A percentile compares a stretch with the other conserved stretches of the same genome.
These are phyloP conservation scores for Euphorbia peplus DNA, from an alignment of 345 rosid species.

Conservation along the genomic window DNA sequence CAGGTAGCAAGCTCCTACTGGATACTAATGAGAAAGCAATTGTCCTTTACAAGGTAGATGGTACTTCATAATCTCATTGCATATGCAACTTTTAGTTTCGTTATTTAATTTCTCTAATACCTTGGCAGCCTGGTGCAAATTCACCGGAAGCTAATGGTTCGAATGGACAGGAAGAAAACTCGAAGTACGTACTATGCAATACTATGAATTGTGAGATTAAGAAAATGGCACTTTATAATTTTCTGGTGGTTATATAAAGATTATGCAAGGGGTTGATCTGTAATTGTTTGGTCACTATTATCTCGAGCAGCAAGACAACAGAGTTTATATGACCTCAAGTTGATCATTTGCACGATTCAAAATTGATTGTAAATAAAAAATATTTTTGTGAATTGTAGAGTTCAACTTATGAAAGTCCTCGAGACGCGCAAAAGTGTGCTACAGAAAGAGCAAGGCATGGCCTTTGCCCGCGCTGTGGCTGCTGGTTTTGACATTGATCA, in stretches of 20 bases:
- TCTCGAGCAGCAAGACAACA: not conserved
- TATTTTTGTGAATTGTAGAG: constrained; percentile 37
- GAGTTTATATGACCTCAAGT: too few relatives aligned
- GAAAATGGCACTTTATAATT: not conserved
- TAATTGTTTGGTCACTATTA: not conserved
- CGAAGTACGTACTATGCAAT: constrained; percentile 52
- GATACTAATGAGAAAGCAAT: constrained; percentile 74
- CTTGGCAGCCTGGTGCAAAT: constrained; percentile 66
- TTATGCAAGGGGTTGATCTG: not conserved
- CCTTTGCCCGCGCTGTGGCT: constrained; percentile 98
- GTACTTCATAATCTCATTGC: constrained; percentile 5
- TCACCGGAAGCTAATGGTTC: constrained; percentile 55
- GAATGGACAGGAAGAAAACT: constrained; percentile 47
- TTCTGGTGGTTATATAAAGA: not conserved
- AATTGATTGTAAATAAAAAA: not conserved
- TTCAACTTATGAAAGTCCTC: constrained; percentile 81
- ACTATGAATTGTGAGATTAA: constrained; percentile 1
- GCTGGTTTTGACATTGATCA: constrained; percentile 90
- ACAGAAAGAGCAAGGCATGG: constrained; percentile 99
- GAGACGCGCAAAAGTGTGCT: constrained; percentile 74
- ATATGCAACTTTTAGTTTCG: constrained; percentile 4
- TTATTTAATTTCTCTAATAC: constrained; percentile 23
- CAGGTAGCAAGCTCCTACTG: constrained; percentile 48
- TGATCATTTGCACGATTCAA: not conserved
- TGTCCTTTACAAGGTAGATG: constrained; percentile 70